Percentiles rank a stretch among this genome's conserved stretches.
phyloP scores from a whole-genome alignment of 1,284 basidiomycete genomes.

The Phaffia rhodozyma region DNA sequence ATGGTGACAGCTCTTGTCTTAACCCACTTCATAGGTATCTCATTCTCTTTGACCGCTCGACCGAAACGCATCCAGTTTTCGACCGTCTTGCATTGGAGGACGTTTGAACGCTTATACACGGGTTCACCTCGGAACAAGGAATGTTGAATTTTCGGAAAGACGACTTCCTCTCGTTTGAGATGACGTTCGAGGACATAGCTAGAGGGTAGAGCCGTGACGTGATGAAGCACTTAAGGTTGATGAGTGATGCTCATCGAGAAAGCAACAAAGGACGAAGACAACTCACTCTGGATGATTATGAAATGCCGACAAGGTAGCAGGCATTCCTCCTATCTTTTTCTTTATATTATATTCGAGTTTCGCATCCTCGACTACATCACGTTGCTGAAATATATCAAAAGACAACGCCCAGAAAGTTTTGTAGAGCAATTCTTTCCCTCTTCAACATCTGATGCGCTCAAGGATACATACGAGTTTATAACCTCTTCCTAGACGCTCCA shows the following conservation, averaged over 20 bases:
- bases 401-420: neutral
- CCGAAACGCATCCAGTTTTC: slow-evolving; percentile 94
- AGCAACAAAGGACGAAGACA: neutral
- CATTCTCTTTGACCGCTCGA: slow-evolving; percentile 55
- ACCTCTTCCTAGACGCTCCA: slow-evolving; percentile 52
- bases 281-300: slow-evolving; percentile 85
- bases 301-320: slow-evolving; percentile 77
- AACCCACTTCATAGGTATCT: slow-evolving; percentile 79
- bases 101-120: slow-evolving; percentile 77
- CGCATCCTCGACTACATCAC: slow-evolving; percentile 90
- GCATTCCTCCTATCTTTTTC: slow-evolving; percentile 70
- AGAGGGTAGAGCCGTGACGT: slow-evolving; percentile 3
- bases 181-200: slow-evolving; percentile 84
- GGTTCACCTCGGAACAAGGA: slow-evolving; percentile 87
- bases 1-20: slow-evolving; percentile 79
- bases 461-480: slow-evolving; percentile 56
- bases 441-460: neutral
- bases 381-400: slow-evolving; percentile 44
- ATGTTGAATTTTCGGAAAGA: slow-evolving; percentile 70
- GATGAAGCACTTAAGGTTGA: slow-evolving; percentile 13
- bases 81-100: slow-evolving; percentile 71
- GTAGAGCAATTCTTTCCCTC: too few relatives aligned
- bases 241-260: neutral
- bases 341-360: slow-evolving; percentile 63
- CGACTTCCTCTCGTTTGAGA: slow-evolving; percentile 74